Evolutionary conservation across 139 green algal genomes (phyloP).

Genomic region (Coelastrella sp.): DNA sequence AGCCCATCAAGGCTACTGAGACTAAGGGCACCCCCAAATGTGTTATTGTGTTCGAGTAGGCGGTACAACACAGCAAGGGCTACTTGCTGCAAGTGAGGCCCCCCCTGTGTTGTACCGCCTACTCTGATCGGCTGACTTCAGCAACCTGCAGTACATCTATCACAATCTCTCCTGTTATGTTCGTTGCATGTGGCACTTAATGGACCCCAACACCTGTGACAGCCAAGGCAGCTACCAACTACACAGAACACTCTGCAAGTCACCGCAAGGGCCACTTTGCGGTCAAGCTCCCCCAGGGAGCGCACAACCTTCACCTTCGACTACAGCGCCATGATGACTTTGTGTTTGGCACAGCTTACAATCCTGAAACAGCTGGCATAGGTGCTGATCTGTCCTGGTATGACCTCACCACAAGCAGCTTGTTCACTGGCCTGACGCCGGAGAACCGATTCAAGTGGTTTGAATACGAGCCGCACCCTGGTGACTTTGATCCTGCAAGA

Average conservation of each 20-base stretch:
- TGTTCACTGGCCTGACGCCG: neutral
- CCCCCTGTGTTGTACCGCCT: no score
- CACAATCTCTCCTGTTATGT: no score
- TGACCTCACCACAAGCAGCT: neutral
- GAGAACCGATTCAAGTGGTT: conserved; percentile 30
- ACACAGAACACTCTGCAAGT: neutral
- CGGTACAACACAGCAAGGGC: no score
- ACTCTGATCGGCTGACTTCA: no score
- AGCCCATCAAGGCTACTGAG: no score
- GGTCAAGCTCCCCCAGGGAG: neutral
- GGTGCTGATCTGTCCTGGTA: conserved; percentile 7
- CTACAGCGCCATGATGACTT: conserved; percentile 9
- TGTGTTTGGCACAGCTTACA: conserved; percentile 20
- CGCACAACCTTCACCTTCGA: neutral
- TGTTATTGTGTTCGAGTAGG: no score
- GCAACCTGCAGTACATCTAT: no score
- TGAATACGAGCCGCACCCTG: neutral
- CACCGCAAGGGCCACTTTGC: neutral
- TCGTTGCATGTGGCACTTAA: no score
- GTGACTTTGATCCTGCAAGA: neutral
- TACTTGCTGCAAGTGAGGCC: no score
- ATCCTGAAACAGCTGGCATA: neutral
- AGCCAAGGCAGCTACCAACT: neutral
- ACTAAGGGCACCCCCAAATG: no score
- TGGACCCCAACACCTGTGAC: neutral